Evolutionary conservation across 768 basidiomycete species (phyloP), one percentile per base, ranked within the genome.

Genomic region (Boletus pseudo-olivaceus): DNA sequence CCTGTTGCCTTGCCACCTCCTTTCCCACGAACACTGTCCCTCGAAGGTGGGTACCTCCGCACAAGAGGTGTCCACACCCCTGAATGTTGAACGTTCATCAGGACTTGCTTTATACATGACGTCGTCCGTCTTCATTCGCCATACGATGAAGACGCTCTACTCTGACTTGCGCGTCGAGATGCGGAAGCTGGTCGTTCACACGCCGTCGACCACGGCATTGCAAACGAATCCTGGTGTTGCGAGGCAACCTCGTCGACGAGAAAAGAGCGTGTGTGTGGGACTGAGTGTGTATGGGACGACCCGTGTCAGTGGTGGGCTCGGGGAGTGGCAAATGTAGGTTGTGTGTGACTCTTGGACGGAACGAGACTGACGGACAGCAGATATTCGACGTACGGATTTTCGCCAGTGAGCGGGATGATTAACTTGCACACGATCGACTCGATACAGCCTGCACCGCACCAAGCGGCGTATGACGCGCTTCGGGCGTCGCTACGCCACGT

Each of bases 381-480:
- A 38, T 77, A 82, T 62, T 88, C 83, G 47, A 88, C 84, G 27
- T 92, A 93, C 68, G 73, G 74, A 1, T 90, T 91, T 67, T 89
- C 88, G 2, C 85, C 87, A 0, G 49, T 70, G 23, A 80, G 80
- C 0, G 90, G 87, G 6, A 76, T 84, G 39, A 83, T 93, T 51
- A 69, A 82, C 45, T 61, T 75, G 45, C 90, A 93, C 63, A 74
- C 74, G 44, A 74, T 93, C 46, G 81, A 91, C 64, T 85, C 84
- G n/a, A 90, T 92, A 44, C 79, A 84, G 42, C 90, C 90, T 0
- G 84, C 85, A 1, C 90, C 90, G 4, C 87, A 88, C 62, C 76
- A 82, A 46, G 79, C 84, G 0, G 85, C 85, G 3, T 89, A 85
- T 62, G 82, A 87, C 51, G 78, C 84, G 2, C 72, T 90, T 1